Evolutionary conservation across 441 rosid species (phyloP), one percentile per base, ranked within the genome.

Genomic region (Euphorbia celastroides): DNA sequence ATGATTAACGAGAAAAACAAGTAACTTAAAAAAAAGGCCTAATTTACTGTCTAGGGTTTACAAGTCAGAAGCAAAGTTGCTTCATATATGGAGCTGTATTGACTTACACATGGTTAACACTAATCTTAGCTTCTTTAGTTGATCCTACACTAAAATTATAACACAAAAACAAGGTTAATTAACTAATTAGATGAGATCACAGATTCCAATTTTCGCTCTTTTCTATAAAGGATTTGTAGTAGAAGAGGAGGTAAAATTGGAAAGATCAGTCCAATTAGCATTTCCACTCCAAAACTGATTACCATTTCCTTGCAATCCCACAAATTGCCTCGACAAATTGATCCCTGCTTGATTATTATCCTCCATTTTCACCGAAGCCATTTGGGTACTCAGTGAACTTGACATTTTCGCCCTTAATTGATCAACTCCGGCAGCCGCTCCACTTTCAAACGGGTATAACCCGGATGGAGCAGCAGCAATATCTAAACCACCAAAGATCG

Each of bases 261-360:
- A 87, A 73, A 82, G 83, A 88, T 93, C 97, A 5, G 84, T 87
- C 98, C 96, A 90, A 19, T 85, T 73, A 74, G 85, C 73, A 74
- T 71, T 66, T 30, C 74, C 72, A 31, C 68, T 73, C 96, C 96
- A 88, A 69, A 81, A 85, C 61, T 89, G 88, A 75, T 41, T 41
- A 4, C 83, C 83, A 69, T 81, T 74, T 16, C 79, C 80, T 59
- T 60, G 70, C 46, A 70, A 65, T 50, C 86, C 86, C 59, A 81
- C 4, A 42, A 83, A 71, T 69, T 85, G 93, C 75, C 87, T 85
- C 14, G 86, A 77, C 60, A 88, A 73, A 65, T 73, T 82, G 69
- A 73, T 44, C 69, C 59, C 79, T 38, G 65, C 80, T 41, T 41
- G 44, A 41, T 41, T 41, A 41, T 41, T 41, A 52, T 67, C 97